These are phyloP conservation scores for Chimonanthus salicifolius DNA, from an alignment of 164 flowering plant species.

Conservation along the genomic window DNA sequence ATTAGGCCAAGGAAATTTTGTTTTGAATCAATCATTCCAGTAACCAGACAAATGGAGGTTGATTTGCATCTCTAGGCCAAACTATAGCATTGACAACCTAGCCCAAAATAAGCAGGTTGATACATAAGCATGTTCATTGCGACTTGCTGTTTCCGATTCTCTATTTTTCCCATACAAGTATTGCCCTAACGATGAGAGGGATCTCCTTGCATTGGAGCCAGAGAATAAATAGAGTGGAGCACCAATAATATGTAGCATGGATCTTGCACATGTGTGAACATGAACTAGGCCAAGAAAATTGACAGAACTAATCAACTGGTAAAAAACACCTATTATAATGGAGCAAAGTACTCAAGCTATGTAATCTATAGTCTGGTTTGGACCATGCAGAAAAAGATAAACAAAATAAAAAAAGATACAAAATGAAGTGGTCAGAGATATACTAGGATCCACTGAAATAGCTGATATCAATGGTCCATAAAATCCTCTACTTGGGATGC, in stretches of 20 bases:
- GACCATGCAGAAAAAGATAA: too few species aligned
- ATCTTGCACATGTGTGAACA: not conserved
- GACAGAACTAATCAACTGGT: not conserved
- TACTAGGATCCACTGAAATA: constrained; percentile 11
- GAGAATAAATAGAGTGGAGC: not conserved
- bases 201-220: not conserved
- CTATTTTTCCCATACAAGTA: not conserved
- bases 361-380: not conserved
- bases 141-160: not conserved
- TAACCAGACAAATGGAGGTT: too few species aligned
- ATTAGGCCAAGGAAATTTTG: too few species aligned
- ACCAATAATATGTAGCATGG: not conserved
- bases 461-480: constrained; percentile 12
- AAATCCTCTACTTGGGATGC: constrained; percentile 4
- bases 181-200: not conserved
- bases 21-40: too few species aligned
- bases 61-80: too few species aligned
- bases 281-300: not conserved
- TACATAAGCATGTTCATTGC: not conserved
- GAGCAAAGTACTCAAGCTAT: not conserved
- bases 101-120: too few species aligned
- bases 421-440: not conserved
- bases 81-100: too few species aligned
- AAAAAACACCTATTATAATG: not conserved
- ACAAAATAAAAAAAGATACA: not conserved